Evolutionary conservation across 495 filamentous ascomycete genomes (phyloP).

Genomic region (Hypoxylon crocopeplum): DNA sequence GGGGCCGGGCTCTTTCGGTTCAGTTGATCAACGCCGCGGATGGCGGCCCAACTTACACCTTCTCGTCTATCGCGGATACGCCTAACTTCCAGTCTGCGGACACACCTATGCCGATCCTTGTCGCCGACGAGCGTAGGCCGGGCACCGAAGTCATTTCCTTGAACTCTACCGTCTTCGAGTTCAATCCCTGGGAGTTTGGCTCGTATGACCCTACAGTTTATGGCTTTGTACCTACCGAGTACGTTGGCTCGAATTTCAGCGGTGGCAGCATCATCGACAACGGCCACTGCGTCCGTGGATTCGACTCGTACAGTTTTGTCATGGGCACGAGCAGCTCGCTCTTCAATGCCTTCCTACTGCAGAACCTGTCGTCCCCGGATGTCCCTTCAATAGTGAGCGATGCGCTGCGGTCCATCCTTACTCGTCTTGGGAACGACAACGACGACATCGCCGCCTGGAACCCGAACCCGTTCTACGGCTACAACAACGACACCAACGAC

Average conservation of each 20-base stretch:
- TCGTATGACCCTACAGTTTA: constrained; percentile 81
- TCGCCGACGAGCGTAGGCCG: constrained; percentile 76
- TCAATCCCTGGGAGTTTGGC: constrained; percentile 89
- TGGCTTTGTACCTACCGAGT: constrained; percentile 77
- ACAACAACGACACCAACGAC: constrained; percentile 67
- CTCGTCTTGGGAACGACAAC: constrained; percentile 58
- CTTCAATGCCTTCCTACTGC: constrained; percentile 78
- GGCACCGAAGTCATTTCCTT: constrained; percentile 67
- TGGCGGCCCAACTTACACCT: constrained; percentile 83
- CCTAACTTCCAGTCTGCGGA: constrained; percentile 71
- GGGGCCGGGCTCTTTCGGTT: constrained; percentile 79
- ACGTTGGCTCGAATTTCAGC: constrained; percentile 81
- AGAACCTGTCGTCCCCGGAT: constrained; percentile 56
- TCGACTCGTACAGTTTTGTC: constrained; percentile 84
- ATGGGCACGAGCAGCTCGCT: constrained; percentile 92
- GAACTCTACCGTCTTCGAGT: constrained; percentile 85
- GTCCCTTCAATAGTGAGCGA: constrained; percentile 61
- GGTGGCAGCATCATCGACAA: constrained; percentile 64
- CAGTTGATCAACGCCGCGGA: constrained; percentile 81
- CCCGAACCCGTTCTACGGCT: constrained; percentile 86
- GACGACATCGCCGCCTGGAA: constrained; percentile 83
- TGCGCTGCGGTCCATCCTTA: constrained; percentile 63
- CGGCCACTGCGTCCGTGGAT: constrained; percentile 75
- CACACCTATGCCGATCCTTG: constrained; percentile 82
- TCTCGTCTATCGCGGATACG: constrained; percentile 80